Evolutionary conservation across 331 rosid genomes (phyloP).

Genomic region (Acacia pycnantha): DNA sequence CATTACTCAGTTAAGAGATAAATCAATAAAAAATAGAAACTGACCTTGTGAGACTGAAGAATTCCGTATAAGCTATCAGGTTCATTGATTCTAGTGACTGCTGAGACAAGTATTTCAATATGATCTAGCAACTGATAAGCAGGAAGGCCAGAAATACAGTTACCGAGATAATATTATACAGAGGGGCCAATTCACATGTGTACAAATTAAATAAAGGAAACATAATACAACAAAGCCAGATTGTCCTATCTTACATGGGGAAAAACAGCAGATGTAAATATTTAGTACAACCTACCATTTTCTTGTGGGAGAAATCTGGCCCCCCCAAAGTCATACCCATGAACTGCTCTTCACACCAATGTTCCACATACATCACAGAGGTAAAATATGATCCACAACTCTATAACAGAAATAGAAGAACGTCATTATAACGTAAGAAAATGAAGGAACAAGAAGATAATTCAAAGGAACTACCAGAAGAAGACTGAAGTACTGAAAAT

Average conservation of each 20-base stretch:
- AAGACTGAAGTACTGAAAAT: slow-evolving; percentile 9
- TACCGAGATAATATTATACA: not conserved
- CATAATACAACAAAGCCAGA: not conserved
- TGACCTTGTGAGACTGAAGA: slow-evolving; percentile 88
- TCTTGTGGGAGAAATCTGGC: slow-evolving; percentile 81
- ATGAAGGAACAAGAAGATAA: not conserved
- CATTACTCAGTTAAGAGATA: not conserved
- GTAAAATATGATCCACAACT: slow-evolving; percentile 86
- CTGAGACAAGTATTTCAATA: slow-evolving; percentile 85
- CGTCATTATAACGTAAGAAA: slow-evolving; percentile 17
- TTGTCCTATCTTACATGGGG: not conserved
- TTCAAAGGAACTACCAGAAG: slow-evolving; percentile 14
- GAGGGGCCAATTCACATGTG: not conserved
- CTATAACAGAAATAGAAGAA: slow-evolving; percentile 39
- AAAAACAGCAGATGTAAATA: not conserved
- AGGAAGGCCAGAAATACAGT: slow-evolving; percentile 23
- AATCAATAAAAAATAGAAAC: slow-evolving; percentile 19
- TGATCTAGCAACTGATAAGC: slow-evolving; percentile 71
- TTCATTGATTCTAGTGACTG: slow-evolving; percentile 85
- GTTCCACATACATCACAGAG: slow-evolving; percentile 81
- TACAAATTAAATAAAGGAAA: slow-evolving; percentile 5
- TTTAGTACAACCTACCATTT: slow-evolving; percentile 51
- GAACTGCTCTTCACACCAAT: slow-evolving; percentile 94
- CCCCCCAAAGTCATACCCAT: slow-evolving; percentile 69
- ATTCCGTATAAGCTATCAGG: slow-evolving; percentile 96